Evolutionary conservation across 305 asterid species (phyloP).

Genomic region (Fraxinus sp.): DNA sequence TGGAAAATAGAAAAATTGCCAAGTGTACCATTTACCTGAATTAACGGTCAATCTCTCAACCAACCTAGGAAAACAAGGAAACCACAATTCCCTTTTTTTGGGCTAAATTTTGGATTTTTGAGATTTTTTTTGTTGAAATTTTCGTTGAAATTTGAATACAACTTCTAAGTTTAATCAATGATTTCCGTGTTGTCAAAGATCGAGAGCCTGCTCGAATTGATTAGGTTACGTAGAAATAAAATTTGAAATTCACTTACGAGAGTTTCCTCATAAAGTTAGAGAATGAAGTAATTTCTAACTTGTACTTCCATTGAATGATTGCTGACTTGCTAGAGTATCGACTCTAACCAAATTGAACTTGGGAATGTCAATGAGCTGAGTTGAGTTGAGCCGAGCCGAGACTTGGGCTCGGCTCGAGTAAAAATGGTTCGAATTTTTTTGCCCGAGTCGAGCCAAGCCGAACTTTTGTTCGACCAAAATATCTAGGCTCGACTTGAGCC

Average conservation of each 20-base stretch:
- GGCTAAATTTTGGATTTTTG: neutral
- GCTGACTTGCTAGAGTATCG: neutral
- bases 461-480: no score
- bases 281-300: neutral
- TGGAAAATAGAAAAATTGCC: conserved; percentile 11
- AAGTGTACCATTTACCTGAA: conserved; percentile 39
- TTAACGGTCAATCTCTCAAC: conserved; percentile 47
- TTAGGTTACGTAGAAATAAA: neutral
- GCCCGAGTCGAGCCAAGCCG: no score
- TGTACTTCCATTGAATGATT: neutral
- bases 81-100: neutral
- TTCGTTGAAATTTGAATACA: neutral
- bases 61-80: neutral
- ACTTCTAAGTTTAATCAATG: neutral
- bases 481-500: no score
- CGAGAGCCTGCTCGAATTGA: neutral
- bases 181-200: neutral
- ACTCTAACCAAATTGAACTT: neutral
- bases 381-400: no score
- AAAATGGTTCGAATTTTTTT: no score
- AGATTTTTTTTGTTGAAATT: neutral
- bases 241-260: neutral
- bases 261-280: neutral
- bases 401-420: no score
- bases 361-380: no score